Evolutionary conservation across 148 eudicot genomes (phyloP).

Genomic region (Dysphania ambrosioides): DNA sequence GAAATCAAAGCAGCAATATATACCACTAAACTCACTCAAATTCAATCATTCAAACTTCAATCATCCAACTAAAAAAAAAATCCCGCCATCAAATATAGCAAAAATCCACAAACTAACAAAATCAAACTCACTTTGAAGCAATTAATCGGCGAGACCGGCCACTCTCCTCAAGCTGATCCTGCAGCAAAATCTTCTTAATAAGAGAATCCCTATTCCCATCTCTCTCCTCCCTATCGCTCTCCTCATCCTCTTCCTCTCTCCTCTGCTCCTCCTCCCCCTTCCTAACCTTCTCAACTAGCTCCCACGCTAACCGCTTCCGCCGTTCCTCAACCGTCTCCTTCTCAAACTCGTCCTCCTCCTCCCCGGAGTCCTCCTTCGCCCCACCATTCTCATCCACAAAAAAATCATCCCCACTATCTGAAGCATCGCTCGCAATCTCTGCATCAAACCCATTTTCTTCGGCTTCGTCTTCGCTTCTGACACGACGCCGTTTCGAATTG

Average conservation of each 20-base stretch:
- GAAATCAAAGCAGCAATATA: not conserved
- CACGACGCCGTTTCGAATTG: too few species aligned
- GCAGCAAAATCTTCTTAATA: slow-evolving; percentile 54
- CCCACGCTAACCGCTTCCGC: slow-evolving; percentile 26
- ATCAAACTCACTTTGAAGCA: slow-evolving; percentile 60
- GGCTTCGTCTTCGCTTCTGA: too few species aligned
- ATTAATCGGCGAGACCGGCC: slow-evolving; percentile 64
- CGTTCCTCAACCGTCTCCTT: slow-evolving; percentile 37
- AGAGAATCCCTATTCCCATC: slow-evolving; percentile 58
- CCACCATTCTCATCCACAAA: slow-evolving; percentile 16
- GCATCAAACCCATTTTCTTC: too few species aligned
- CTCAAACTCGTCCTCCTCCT: slow-evolving; percentile 31
- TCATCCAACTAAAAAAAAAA: not conserved
- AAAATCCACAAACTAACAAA: not conserved
- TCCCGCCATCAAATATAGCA: too few species aligned
- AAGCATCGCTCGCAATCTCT: too few species aligned
- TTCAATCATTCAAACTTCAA: not conserved
- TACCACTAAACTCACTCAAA: not conserved
- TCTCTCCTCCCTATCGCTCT: slow-evolving; percentile 35
- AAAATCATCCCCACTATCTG: slow-evolving; percentile 13
- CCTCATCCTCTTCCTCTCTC: slow-evolving; percentile 30
- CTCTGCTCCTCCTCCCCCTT: slow-evolving; percentile 19
- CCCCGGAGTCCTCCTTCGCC: not conserved
- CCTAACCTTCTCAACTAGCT: slow-evolving; percentile 27
- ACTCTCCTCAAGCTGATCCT: slow-evolving; percentile 82